Percentiles rank a stretch among this genome's conserved stretches.
Evolutionary conservation across 495 filamentous ascomycete species (phyloP).

Genomic region (Tirmania nivea): DNA sequence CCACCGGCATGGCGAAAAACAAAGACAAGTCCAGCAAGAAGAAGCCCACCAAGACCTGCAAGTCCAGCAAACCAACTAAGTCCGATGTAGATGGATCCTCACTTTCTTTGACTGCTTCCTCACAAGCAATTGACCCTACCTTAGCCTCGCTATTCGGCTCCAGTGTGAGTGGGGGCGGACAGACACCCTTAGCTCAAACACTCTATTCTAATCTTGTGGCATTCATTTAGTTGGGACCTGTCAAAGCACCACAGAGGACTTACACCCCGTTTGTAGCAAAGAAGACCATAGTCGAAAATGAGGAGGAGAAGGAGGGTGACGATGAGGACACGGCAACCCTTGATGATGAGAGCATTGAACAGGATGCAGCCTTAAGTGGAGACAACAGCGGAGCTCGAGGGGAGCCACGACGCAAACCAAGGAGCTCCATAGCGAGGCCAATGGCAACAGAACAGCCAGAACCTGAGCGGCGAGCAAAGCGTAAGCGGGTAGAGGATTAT

Average conservation of each 20-base stretch:
- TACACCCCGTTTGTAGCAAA: conserved; percentile 24
- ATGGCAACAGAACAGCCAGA: no score
- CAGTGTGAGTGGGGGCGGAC: conserved; percentile 36
- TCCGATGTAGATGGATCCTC: conserved; percentile 3
- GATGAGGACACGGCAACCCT: conserved; percentile 15
- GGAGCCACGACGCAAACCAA: no score
- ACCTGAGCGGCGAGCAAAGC: conserved; percentile 30
- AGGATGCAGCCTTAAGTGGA: conserved; percentile 17
- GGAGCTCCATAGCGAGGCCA: no score
- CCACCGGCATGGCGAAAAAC: background rate
- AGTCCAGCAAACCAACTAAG: conserved; percentile 8
- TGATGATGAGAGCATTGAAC: conserved; percentile 20
- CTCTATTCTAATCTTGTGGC: background rate
- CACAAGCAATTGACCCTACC: conserved; percentile 44
- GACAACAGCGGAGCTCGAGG: no score
- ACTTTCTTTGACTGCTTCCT: conserved; percentile 18
- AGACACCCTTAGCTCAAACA: conserved; percentile 4
- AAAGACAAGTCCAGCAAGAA: background rate
- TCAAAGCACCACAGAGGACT: conserved; percentile 33
- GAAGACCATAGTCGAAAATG: conserved; percentile 15
- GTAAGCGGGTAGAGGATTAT: conserved; percentile 44
- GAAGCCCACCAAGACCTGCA: conserved; percentile 4
- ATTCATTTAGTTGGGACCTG: conserved; percentile 39
- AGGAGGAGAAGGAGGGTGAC: conserved; percentile 17
- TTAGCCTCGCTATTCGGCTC: conserved; percentile 60